These are phyloP conservation scores for Fraxinus latifolia DNA, from an alignment of 305 asterid genomes.

Conservation along the genomic window DNA sequence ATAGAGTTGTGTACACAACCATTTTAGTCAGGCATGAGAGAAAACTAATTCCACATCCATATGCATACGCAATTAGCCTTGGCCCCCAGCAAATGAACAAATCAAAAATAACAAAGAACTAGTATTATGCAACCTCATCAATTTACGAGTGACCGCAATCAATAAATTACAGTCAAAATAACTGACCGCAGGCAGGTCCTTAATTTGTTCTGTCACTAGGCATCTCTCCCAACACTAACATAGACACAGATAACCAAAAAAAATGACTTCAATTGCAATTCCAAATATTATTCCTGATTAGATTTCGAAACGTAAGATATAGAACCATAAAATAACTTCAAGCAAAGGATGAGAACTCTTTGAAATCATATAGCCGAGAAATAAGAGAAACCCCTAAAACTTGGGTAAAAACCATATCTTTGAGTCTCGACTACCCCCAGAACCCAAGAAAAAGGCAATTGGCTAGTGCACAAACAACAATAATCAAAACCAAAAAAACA, in stretches of 20 bases:
- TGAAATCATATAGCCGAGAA: background rate
- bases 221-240: background rate
- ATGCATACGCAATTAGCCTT: background rate
- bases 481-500: background rate
- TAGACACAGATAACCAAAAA: background rate
- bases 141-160: background rate
- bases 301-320: background rate
- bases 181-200: background rate
- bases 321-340: background rate
- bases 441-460: background rate
- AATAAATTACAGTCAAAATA: background rate
- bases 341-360: background rate
- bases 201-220: background rate
- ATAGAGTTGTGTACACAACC: background rate
- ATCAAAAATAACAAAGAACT: background rate
- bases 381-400: background rate
- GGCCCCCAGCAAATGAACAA: background rate
- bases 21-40: background rate
- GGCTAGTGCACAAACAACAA: background rate
- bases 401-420: background rate
- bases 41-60: background rate
- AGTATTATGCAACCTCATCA: background rate
- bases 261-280: background rate
- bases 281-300: background rate
- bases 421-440: background rate